Conservation (phyloP, 169 alveolate genomes). For the Cryptosporidium parvum region DNA sequence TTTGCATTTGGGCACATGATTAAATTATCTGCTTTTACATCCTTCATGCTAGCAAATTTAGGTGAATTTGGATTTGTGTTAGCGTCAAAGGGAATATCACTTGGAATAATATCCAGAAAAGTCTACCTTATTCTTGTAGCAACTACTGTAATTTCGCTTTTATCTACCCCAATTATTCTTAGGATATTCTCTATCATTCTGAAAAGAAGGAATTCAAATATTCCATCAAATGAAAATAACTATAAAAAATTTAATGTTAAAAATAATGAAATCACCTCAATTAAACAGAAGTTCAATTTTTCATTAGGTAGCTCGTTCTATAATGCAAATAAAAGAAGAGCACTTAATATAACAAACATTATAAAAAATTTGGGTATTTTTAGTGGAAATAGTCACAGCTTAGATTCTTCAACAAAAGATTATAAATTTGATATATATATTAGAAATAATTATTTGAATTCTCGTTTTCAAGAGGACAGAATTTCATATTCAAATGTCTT, state of each 20-base stretch:
- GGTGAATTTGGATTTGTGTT: slow-evolving; percentile 75
- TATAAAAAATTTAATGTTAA: not conserved
- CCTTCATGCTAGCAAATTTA: slow-evolving; percentile 64
- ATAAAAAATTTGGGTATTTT: slow-evolving; percentile 5
- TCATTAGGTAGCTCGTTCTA: not conserved
- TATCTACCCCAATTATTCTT: slow-evolving; percentile 59
- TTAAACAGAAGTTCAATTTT: not conserved
- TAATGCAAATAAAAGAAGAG: not conserved
- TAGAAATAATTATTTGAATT: slow-evolving; percentile 11
- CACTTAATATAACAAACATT: slow-evolving; percentile 12
- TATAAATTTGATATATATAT: slow-evolving; percentile 33
- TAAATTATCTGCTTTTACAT: slow-evolving; percentile 38
- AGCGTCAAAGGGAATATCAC: slow-evolving; percentile 67
- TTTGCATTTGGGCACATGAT: slow-evolving; percentile 25
- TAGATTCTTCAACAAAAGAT: not conserved
- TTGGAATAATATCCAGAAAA: slow-evolving; percentile 62
- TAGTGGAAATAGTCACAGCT: not conserved
- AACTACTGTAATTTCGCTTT: slow-evolving; percentile 53
- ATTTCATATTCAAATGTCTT: not conserved
- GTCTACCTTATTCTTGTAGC: slow-evolving; percentile 64
- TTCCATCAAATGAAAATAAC: slow-evolving; percentile 9
- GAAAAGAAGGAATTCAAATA: not conserved
- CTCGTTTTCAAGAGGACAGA: slow-evolving; percentile 34
- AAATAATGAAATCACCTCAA: not conserved
- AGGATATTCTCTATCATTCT: slow-evolving; percentile 8